phyloP scores from a whole-genome alignment of 805 yeast species.

The Ogataea corticis region DNA sequence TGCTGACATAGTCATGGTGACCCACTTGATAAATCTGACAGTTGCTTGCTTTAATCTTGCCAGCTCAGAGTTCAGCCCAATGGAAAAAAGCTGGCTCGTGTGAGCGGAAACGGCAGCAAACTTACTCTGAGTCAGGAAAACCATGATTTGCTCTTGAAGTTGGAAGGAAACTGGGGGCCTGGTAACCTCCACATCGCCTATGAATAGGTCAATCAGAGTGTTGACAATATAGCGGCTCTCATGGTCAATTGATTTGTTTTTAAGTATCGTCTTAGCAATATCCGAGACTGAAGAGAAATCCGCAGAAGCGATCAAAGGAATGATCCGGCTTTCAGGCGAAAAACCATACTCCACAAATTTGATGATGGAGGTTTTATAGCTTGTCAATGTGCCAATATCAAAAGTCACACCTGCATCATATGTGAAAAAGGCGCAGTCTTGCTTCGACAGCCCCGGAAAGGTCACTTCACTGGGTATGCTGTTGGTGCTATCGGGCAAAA shows the following conservation, averaged over 20 bases:
- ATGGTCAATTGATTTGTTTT: constrained; percentile 50
- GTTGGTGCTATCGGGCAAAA: constrained; percentile 36
- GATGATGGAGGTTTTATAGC: constrained; percentile 42
- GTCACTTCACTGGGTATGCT: constrained; percentile 44
- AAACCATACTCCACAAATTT: constrained; percentile 46
- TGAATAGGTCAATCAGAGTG: constrained; percentile 47
- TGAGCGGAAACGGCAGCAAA: constrained; percentile 43
- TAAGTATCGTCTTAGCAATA: constrained; percentile 49
- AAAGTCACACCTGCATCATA: constrained; percentile 66
- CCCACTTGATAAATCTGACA: constrained; percentile 66
- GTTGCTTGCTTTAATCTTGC: constrained; percentile 55
- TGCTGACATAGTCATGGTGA: constrained; percentile 33
- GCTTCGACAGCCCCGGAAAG: constrained; percentile 64
- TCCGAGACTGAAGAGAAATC: constrained; percentile 59
- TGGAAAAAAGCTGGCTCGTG: constrained; percentile 51
- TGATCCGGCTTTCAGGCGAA: constrained; percentile 34
- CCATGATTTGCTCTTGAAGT: constrained; percentile 58
- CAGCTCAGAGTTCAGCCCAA: constrained; percentile 60
- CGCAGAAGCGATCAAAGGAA: constrained; percentile 60
- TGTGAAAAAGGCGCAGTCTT: constrained; percentile 63
- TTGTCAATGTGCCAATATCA: constrained; percentile 46
- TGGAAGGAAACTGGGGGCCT: constrained; percentile 54
- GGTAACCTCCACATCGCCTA: constrained; percentile 45
- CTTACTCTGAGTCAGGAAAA: constrained; percentile 51
- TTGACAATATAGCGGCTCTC: constrained; percentile 49